phyloP scores from a whole-genome alignment of 164 flowering plant genomes.

The Annona squamosa region DNA sequence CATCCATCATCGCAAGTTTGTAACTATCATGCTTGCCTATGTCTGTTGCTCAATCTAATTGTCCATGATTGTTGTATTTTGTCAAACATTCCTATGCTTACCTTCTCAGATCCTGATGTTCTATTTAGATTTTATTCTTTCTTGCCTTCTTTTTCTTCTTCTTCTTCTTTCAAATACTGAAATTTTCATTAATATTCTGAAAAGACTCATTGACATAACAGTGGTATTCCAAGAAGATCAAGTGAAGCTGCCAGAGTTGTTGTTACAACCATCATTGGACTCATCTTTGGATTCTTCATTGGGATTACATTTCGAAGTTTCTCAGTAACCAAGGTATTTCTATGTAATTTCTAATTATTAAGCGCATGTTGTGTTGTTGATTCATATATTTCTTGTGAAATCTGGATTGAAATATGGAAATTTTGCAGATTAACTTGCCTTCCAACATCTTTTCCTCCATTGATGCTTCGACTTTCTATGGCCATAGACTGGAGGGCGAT shows the following conservation, averaged over 20 bases:
- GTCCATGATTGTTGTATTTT: background rate
- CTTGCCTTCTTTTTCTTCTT: background rate
- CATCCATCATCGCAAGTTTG: constrained; percentile 49
- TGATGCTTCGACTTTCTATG: constrained; percentile 24
- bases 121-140: too few species aligned
- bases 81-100: background rate
- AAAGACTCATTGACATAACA: constrained; percentile 53
- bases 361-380: background rate
- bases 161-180: background rate
- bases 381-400: background rate
- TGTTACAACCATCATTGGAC: constrained; percentile 55
- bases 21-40: background rate
- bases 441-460: constrained; percentile 47
- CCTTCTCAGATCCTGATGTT: background rate
- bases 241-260: constrained; percentile 53
- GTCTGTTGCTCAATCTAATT: background rate
- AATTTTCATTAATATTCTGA: constrained; percentile 42
- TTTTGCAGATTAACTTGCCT: constrained; percentile 55
- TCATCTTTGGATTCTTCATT: constrained; percentile 67
- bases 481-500: constrained; percentile 7
- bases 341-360: background rate
- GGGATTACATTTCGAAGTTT: constrained; percentile 70
- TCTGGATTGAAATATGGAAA: background rate
- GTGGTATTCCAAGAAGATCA: constrained; percentile 46
- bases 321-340: constrained; percentile 51